phyloP scores from a whole-genome alignment of 345 rosid species.

The Eutrema japonicum region DNA sequence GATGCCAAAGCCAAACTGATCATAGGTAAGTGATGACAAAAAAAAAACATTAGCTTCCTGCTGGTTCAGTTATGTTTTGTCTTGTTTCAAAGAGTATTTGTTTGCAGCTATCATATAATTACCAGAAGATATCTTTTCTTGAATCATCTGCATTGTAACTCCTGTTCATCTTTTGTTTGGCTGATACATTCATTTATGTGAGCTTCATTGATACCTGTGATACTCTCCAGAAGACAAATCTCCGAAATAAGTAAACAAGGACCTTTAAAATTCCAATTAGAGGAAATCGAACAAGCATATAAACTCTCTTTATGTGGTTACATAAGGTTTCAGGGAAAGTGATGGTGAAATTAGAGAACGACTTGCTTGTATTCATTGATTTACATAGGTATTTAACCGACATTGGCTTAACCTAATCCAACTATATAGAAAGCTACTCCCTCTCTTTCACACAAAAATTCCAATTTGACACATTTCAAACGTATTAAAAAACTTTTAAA shows the following conservation, averaged over 20 bases:
- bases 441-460: too few species aligned
- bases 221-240: constrained; percentile 1
- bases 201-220: constrained; percentile 8
- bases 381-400: too few species aligned
- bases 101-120: constrained; percentile 14
- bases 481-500: too few species aligned
- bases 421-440: too few species aligned
- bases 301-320: too few species aligned
- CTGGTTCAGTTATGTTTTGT: not conserved
- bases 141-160: constrained; percentile 13
- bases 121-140: not conserved
- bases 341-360: too few species aligned
- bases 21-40: constrained; percentile 47
- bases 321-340: too few species aligned
- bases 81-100: not conserved
- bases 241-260: not conserved
- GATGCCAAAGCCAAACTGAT: constrained; percentile 61
- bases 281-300: not conserved
- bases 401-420: too few species aligned
- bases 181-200: constrained; percentile 15
- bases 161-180: not conserved
- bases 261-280: not conserved
- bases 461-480: too few species aligned
- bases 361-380: too few species aligned
- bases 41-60: not conserved